Conservation (phyloP, 805 yeast species). For the Zygosaccharomyces kombuchaensis region DNA sequence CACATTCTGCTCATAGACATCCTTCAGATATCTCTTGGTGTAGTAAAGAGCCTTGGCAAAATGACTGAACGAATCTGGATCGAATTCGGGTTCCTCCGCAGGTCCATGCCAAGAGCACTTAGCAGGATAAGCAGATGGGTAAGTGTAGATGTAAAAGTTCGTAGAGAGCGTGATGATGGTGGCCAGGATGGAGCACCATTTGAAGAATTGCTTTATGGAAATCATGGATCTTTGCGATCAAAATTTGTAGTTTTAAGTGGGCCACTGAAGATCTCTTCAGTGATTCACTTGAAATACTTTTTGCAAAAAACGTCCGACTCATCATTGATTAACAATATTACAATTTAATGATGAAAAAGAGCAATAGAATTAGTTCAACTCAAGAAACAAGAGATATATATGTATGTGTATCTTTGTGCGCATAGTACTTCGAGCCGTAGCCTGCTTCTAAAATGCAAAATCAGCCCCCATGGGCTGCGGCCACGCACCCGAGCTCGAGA, state of each 20-base stretch:
- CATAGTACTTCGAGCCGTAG: neutral
- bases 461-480: too few species aligned
- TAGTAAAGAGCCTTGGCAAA: constrained; percentile 27
- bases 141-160: constrained; percentile 67
- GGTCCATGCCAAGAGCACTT: constrained; percentile 57
- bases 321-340: neutral
- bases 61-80: constrained; percentile 4
- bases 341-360: neutral
- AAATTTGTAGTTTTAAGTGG: neutral
- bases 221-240: neutral
- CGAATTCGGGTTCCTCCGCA: constrained; percentile 7
- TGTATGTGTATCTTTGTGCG: neutral
- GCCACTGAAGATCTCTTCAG: too few species aligned
- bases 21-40: constrained; percentile 28
- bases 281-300: neutral
- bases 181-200: constrained; percentile 23
- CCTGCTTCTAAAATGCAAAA: neutral
- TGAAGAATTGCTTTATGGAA: constrained; percentile 15
- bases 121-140: constrained; percentile 56
- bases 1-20: constrained; percentile 23
- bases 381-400: constrained; percentile 2
- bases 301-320: neutral
- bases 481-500: neutral
- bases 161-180: constrained; percentile 40
- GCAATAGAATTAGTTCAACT: neutral